phyloP scores from a whole-genome alignment of 2,329 filamentous ascomycete species.

The Phialocephala sp. region DNA sequence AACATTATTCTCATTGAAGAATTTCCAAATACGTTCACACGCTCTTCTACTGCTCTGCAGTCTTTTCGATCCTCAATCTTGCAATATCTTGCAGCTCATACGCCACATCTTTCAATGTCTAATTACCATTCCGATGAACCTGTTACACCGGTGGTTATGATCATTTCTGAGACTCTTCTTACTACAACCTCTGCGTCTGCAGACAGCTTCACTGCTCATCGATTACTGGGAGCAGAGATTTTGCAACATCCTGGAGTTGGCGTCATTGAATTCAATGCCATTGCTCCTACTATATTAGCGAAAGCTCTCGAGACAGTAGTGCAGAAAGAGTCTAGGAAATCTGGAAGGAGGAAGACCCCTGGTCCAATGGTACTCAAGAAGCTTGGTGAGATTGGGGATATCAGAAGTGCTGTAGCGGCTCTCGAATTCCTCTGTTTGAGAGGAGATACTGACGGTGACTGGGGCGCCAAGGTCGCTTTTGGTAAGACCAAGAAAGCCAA shows the following conservation, averaged over 20 bases:
- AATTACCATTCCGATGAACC: constrained; percentile 46
- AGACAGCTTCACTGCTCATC: constrained; percentile 92
- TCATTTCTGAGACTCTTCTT: constrained; percentile 89
- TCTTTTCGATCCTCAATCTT: constrained; percentile 78
- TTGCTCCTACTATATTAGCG: constrained; percentile 83
- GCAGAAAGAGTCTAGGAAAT: constrained; percentile 82
- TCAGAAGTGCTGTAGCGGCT: constrained; percentile 89
- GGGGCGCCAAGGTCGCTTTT: constrained; percentile 76
- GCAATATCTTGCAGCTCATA: constrained; percentile 74
- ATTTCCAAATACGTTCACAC: constrained; percentile 77
- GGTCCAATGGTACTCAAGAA: constrained; percentile 78
- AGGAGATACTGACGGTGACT: constrained; percentile 74
- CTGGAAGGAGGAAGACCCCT: constrained; percentile 75
- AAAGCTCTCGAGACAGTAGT: constrained; percentile 85
- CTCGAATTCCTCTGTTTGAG: constrained; percentile 91
- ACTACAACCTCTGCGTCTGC: constrained; percentile 84
- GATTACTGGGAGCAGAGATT: constrained; percentile 85
- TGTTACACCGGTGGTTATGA: constrained; percentile 79
- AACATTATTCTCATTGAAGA: constrained; percentile 79
- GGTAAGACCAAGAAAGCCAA: constrained; percentile 66
- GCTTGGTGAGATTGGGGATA: constrained; percentile 86
- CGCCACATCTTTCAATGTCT: constrained; percentile 58
- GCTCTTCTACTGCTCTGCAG: constrained; percentile 66
- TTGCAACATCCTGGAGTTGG: constrained; percentile 79
- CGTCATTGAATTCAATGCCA: constrained; percentile 89